These are phyloP conservation scores for Phalaenopsis hybrid DNA, from an alignment of 116 monocot species.

Conservation along the genomic window DNA sequence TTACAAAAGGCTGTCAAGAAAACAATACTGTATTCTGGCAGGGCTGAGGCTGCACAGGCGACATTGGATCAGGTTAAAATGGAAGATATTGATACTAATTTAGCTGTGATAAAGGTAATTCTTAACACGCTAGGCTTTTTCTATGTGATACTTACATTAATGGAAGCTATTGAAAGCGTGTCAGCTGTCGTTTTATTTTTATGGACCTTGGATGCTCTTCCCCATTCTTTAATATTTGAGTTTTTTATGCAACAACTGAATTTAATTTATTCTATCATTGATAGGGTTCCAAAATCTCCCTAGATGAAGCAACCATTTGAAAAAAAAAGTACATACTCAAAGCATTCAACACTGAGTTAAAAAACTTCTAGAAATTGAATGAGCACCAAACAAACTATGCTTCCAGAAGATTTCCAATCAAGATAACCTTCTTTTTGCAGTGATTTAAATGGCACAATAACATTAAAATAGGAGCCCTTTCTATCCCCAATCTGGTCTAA, in stretches of 20 bases:
- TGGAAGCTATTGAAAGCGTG: background rate
- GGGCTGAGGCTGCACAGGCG: constrained; percentile 71
- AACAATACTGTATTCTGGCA: constrained; percentile 57
- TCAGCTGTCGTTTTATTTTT: background rate
- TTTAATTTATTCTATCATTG: background rate
- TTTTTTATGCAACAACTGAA: background rate
- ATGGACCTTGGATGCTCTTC: background rate
- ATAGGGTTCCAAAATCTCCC: background rate
- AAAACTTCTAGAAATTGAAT: background rate
- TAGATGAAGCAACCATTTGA: background rate
- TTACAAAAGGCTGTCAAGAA: constrained; percentile 63
- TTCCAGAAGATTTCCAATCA: background rate
- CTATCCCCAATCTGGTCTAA: background rate
- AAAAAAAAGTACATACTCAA: background rate
- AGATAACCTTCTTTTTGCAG: background rate
- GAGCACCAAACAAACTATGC: background rate
- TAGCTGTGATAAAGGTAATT: constrained; percentile 80
- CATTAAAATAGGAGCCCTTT: background rate
- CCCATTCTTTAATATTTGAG: background rate
- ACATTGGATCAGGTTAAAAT: constrained; percentile 88
- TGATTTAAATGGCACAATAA: background rate
- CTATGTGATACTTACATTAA: background rate
- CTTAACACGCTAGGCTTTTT: background rate
- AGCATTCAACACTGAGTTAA: background rate
- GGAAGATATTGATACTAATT: constrained; percentile 84